Base-by-base conservation (phyloP, 2,329 filamentous ascomycete genomes). In the Beauveria pseudobassiana region DNA sequence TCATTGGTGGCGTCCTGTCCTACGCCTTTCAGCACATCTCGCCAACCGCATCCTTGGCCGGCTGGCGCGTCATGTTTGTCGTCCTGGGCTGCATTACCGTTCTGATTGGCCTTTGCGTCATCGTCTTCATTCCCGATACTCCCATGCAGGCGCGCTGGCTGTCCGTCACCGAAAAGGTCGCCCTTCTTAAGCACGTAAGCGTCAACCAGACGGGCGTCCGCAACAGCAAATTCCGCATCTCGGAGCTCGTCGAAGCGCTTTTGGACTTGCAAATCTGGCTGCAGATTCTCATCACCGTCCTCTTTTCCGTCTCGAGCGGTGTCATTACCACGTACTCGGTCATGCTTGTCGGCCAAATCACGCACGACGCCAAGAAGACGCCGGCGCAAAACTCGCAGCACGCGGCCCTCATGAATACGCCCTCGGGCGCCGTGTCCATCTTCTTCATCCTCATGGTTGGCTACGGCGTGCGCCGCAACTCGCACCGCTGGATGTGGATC, bases 11-110 rank as follows among this genome's bases (percentile, higher is more conserved):
- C 16, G 64, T 75, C 40, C 69, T 79, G 46, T 78, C 75, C 1
- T 63, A 43, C 18, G 61, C 43, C 18, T 63, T 63, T 20, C 61
- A 63, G 55, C 61, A 63, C 53, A 24, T 63, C 22, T 77, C 66
- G 10, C 62, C 66, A 10, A 61, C 69, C 12, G 68, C 69, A 3
- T 59, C 63, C 1, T 65, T 80, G 28, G 68, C 69, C 3, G 72
- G 74, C 38, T 80, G 77, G 77, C 70, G 74, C 40, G 72, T 78
- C 59, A 80, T 81, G 74, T 81, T 81, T 63, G 65, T 81, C 24
- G 71, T 75, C 7, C 69, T 80, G 9, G 78, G 78, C 5, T 60
- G 76, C 42, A 59, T 80, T 42, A 80, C 77, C 1, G 65, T 75
- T 5, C 22, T 75, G 6, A 72, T 79, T 30, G 78, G 78, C 3